Conservation (phyloP, 345 rosid species). For the Aquilaria yunnanensis region DNA sequence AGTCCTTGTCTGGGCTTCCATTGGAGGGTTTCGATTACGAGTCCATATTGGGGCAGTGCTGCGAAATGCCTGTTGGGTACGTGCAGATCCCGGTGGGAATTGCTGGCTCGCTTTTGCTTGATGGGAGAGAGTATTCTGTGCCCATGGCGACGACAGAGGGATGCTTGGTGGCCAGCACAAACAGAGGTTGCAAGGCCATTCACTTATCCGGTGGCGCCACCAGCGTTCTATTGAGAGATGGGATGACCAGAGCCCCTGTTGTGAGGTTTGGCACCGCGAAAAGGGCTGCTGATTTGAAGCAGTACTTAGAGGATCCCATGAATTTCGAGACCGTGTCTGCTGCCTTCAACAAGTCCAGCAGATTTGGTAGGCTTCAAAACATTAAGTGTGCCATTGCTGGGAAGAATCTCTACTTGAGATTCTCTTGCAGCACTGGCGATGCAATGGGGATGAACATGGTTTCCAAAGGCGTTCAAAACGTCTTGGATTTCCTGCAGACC, state of each 20-base stretch:
- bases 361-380: conserved; percentile 53
- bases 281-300: conserved; percentile 56
- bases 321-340: conserved; percentile 36
- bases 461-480: conserved; percentile 71
- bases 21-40: conserved; percentile 62
- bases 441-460: conserved; percentile 93
- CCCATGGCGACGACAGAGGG: conserved; percentile 88
- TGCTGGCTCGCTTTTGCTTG: conserved; percentile 62
- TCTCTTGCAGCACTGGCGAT: conserved; percentile 57
- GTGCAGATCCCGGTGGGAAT: conserved; percentile 80
- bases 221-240: conserved; percentile 45
- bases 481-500: conserved; percentile 49
- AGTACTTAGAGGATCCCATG: conserved; percentile 48
- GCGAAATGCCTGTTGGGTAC: conserved; percentile 75
- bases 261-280: conserved; percentile 45
- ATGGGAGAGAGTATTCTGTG: conserved; percentile 50
- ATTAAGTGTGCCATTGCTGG: conserved; percentile 61
- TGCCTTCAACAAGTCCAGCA: conserved; percentile 61
- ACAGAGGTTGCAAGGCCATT: conserved; percentile 78
- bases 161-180: conserved; percentile 67
- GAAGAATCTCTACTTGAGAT: conserved; percentile 54
- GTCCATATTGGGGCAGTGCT: conserved; percentile 67
- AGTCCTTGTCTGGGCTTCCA: conserved; percentile 49
- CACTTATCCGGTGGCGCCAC: conserved; percentile 51
- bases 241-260: conserved; percentile 72